Percentiles rank a stretch among this genome's conserved stretches.
phyloP scores from a whole-genome alignment of 768 basidiomycete genomes.

The Leccinum obscurum region DNA sequence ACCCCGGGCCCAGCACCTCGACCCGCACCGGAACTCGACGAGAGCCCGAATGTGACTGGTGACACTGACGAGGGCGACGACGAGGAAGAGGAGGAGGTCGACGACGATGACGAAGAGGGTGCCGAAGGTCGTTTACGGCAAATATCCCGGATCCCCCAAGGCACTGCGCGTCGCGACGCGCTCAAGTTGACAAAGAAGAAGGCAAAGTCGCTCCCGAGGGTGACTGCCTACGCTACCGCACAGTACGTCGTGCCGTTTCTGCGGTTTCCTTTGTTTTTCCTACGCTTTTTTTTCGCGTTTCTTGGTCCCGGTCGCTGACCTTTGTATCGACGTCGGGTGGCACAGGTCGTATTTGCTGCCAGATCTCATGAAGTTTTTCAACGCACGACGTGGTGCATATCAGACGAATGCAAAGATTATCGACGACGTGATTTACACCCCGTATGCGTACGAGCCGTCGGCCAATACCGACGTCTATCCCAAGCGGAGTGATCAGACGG shows the following conservation, averaged over 20 bases:
- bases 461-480: slow-evolving; percentile 33
- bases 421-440: slow-evolving; percentile 94
- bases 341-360: slow-evolving; percentile 84
- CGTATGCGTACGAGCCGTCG: slow-evolving; percentile 74
- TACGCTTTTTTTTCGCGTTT: neutral
- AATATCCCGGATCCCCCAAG: slow-evolving; percentile 90
- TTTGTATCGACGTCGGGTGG: neutral
- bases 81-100: slow-evolving; percentile 53
- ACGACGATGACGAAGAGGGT: slow-evolving; percentile 51
- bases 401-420: slow-evolving; percentile 85
- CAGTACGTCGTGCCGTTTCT: slow-evolving; percentile 46
- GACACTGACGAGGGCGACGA: slow-evolving; percentile 77
- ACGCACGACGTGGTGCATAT: slow-evolving; percentile 79
- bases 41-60: slow-evolving; percentile 48
- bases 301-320: neutral
- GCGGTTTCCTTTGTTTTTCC: neutral
- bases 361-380: slow-evolving; percentile 87
- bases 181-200: slow-evolving; percentile 91
- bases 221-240: slow-evolving; percentile 96
- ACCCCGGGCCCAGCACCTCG: slow-evolving; percentile 35
- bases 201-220: slow-evolving; percentile 85
- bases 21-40: slow-evolving; percentile 33
- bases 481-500: slow-evolving; percentile 43
- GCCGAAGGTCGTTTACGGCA: slow-evolving; percentile 64
- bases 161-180: slow-evolving; percentile 90